phyloP scores from a whole-genome alignment of 768 basidiomycete species.

The Kwoniella dendrophila region DNA sequence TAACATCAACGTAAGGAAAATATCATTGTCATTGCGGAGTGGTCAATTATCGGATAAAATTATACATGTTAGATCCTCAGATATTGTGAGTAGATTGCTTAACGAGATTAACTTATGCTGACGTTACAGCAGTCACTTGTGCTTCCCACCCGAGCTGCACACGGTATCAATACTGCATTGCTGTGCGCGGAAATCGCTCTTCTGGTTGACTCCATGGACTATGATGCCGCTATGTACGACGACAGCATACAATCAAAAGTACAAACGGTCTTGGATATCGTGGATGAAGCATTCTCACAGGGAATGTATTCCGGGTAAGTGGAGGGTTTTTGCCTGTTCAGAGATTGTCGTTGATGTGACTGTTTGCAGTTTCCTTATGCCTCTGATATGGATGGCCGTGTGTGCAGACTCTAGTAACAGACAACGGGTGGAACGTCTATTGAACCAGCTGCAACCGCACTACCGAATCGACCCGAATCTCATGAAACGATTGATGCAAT shows the following conservation, averaged over 20 bases:
- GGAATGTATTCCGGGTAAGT: slow-evolving; percentile 17
- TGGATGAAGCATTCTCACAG: slow-evolving; percentile 20
- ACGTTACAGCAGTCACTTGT: not conserved
- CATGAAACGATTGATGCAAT: not conserved
- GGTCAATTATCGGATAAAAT: not conserved
- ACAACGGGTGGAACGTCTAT: not conserved
- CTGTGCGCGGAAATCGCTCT: slow-evolving; percentile 2
- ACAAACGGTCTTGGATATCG: slow-evolving; percentile 4
- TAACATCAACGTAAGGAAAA: not conserved
- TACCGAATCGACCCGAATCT: slow-evolving; percentile 14
- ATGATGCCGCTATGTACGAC: not conserved
- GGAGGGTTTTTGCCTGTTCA: too few relatives aligned
- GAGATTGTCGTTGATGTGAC: not conserved
- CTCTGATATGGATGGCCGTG: slow-evolving; percentile 17
- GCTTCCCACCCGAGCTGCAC: not conserved
- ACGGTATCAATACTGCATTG: not conserved
- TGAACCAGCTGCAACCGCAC: not conserved
- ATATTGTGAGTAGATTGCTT: not conserved
- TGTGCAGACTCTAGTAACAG: not conserved
- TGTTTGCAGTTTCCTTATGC: slow-evolving; percentile 15
- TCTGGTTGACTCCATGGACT: not conserved
- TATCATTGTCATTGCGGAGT: not conserved
- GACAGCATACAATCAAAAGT: slow-evolving; percentile 9
- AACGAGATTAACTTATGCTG: not conserved
- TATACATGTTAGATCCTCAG: not conserved